phyloP scores from a whole-genome alignment of 805 yeast species.

The Candida broadrunensis region DNA sequence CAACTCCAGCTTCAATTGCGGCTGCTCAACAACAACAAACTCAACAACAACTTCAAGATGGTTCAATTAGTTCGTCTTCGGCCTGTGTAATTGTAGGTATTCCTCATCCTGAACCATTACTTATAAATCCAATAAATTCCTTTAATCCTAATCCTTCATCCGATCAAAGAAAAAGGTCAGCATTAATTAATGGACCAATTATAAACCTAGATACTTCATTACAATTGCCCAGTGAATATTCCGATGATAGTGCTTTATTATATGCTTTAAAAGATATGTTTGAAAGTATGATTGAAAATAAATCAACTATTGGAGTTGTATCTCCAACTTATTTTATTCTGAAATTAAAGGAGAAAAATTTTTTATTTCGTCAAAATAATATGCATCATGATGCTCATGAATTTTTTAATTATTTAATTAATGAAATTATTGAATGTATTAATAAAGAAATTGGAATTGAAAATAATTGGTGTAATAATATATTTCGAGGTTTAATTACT shows the following conservation, averaged over 20 bases:
- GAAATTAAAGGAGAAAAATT: conserved; percentile 76
- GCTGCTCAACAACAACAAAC: conserved; percentile 7
- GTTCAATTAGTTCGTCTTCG: conserved; percentile 24
- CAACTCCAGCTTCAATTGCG: not conserved
- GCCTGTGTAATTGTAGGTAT: conserved; percentile 38
- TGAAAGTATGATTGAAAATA: conserved; percentile 75
- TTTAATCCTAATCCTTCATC: conserved; percentile 44
- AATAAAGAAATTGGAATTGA: conserved; percentile 31
- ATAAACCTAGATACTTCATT: conserved; percentile 73
- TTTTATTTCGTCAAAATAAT: conserved; percentile 72
- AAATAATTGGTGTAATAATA: conserved; percentile 55
- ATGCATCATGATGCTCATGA: conserved; percentile 99
- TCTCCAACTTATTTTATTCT: conserved; percentile 76
- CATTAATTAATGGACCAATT: conserved; percentile 78
- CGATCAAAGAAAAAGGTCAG: conserved; percentile 76
- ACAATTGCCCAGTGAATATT: conserved; percentile 34
- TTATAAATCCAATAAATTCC: conserved; percentile 34
- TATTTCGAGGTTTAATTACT: conserved; percentile 82
- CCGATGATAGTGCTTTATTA: conserved; percentile 27
- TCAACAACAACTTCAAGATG: conserved; percentile 14
- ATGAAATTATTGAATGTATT: conserved; percentile 60
- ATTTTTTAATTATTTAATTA: conserved; percentile 81
- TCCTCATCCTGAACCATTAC: conserved; percentile 36
- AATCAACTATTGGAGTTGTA: conserved; percentile 72
- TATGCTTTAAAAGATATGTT: conserved; percentile 81